These are phyloP conservation scores for Pichia paraexigua DNA, from an alignment of 805 yeast species.

Conservation along the genomic window DNA sequence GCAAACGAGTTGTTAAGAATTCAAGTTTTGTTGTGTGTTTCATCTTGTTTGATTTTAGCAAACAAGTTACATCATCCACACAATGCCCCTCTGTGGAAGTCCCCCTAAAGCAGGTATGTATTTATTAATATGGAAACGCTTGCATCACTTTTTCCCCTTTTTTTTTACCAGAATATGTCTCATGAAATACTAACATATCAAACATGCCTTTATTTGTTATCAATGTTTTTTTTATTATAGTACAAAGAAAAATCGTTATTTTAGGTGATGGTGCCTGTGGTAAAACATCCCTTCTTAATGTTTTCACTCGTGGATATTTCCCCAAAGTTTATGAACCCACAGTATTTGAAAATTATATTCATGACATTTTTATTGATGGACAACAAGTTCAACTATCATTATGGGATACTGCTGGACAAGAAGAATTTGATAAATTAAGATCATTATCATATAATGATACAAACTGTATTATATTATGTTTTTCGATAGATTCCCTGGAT, in stretches of 20 bases:
- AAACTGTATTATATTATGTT: constrained; percentile 94
- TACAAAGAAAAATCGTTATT: constrained; percentile 88
- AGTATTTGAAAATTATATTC: constrained; percentile 94
- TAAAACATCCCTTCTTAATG: constrained; percentile 88
- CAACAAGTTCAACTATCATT: constrained; percentile 85
- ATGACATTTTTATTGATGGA: constrained; percentile 92
- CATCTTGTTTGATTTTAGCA: neutral
- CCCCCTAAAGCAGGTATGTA: constrained; percentile 35
- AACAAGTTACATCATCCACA: neutral
- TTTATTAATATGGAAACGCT: neutral
- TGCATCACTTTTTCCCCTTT: neutral
- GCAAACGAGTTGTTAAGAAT: neutral
- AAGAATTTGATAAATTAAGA: constrained; percentile 91
- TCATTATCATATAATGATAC: constrained; percentile 92
- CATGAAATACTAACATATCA: constrained; percentile 1
- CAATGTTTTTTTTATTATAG: constrained; percentile 24
- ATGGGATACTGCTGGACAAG: constrained; percentile 99
- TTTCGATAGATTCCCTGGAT: constrained; percentile 88
- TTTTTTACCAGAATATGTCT: neutral
- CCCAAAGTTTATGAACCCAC: constrained; percentile 99
- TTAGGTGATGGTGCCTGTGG: constrained; percentile 99
- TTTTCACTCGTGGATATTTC: constrained; percentile 94
- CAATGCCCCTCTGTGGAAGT: constrained; percentile 39
- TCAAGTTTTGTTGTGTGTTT: neutral
- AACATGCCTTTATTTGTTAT: neutral